Base-by-base conservation (phyloP, 495 filamentous ascomycete genomes). In the Penicillium cosmopolitanum region DNA sequence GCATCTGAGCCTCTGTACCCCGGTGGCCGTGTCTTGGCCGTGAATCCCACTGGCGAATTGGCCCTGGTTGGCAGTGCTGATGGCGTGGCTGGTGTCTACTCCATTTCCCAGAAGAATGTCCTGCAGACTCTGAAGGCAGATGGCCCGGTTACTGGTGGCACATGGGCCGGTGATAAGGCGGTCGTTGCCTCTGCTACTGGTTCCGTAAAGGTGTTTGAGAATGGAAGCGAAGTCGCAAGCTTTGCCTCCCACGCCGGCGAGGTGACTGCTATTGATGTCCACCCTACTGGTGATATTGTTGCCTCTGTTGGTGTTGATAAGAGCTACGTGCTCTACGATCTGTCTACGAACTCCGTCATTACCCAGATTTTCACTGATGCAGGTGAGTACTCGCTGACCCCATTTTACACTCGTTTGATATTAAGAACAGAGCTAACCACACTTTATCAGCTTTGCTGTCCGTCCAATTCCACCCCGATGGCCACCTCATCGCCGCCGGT, bases 401-500 rank as follows among this genome's bases (percentile, higher is more conserved):
- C 42, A 35, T 16, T 31, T 28, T 21, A 1, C 5, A 31, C 46
- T 2, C 4, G 38, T 50, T 31, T 33, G 6, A 11, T 51, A 11
- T 19, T n/a, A n/a, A 33, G 15, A 21, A 19, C 2, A 43, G 38
- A 19, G 46, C 62, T 70, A 51, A 71, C 34, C 1, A 52, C 42
- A 44, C 18, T 40, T n/a, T 16, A 61, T 13, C 62, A 95, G 94
- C 85, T 60, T 77, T 97, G 19, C 87, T 90, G 8, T 83, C 89
- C 47, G 89, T 87, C 56, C 83, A 87, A 43, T 97, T 98, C 81
- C 95, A 98, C 73, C 95, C 96, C 7, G 95, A 98, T 73, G 95
- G 95, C 34, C 90, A 96, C 65, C 82, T 98, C n/a, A 84, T 98
- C 63, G 93, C 90, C 15, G 87, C 89, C 34, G 95, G 95, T 60